These are phyloP conservation scores for Beverwykella pulmonaria DNA, from an alignment of 495 filamentous ascomycete species.

Conservation along the genomic window DNA sequence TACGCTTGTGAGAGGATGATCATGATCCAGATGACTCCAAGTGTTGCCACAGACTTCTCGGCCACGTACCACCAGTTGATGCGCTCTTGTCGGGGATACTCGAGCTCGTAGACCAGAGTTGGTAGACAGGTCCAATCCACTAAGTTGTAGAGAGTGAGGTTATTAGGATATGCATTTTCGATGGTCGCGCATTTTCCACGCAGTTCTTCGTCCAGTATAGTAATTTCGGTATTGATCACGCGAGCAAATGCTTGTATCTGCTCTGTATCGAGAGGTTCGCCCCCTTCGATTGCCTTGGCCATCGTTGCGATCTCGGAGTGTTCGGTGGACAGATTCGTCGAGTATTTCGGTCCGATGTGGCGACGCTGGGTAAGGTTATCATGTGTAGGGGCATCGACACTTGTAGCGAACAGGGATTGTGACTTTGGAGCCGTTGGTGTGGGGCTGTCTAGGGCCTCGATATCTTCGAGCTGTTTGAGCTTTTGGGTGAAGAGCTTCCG, in stretches of 20 bases:
- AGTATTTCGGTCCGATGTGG: slow-evolving; percentile 41
- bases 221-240: slow-evolving; percentile 64
- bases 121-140: slow-evolving; percentile 72
- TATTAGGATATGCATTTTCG: slow-evolving; percentile 61
- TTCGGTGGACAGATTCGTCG: slow-evolving; percentile 42
- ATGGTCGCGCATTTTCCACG: slow-evolving; percentile 54
- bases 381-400: slow-evolving; percentile 46
- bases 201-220: slow-evolving; percentile 63
- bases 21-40: slow-evolving; percentile 69
- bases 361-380: slow-evolving; percentile 50
- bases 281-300: slow-evolving; percentile 57
- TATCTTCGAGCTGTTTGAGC: slow-evolving; percentile 49
- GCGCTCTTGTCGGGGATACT: slow-evolving; percentile 68
- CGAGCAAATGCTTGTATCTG: slow-evolving; percentile 62
- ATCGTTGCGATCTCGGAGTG: slow-evolving; percentile 57
- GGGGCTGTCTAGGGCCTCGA: slow-evolving; percentile 40
- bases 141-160: slow-evolving; percentile 67
- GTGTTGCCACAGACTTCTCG: slow-evolving; percentile 67
- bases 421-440: slow-evolving; percentile 38
- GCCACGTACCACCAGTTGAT: slow-evolving; percentile 73
- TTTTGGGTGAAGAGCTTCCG: slow-evolving; percentile 50
- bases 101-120: slow-evolving; percentile 75
- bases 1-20: slow-evolving; percentile 54
- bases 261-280: slow-evolving; percentile 58
- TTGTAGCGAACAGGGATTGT: slow-evolving; percentile 8